Evolutionary conservation across 192 early-diverging fungal genomes (phyloP).

Genomic region (Mortierella alpina): DNA sequence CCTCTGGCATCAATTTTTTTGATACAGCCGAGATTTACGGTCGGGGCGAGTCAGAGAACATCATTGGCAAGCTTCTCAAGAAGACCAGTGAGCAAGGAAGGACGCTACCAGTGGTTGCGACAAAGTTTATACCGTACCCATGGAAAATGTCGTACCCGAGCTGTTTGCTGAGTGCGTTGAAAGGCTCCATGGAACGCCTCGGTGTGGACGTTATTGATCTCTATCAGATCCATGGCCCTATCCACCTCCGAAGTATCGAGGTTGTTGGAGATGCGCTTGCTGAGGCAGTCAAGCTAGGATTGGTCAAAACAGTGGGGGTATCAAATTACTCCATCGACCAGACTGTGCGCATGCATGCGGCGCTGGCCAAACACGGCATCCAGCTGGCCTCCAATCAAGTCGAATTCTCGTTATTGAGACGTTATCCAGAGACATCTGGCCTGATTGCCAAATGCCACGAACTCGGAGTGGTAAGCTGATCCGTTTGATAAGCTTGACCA

Average conservation of each 20-base stretch:
- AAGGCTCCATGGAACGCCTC: constrained; percentile 58
- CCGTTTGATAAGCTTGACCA: no score
- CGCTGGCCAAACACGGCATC: constrained; percentile 55
- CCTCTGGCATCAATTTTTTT: constrained; percentile 56
- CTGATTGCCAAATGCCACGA: constrained; percentile 77
- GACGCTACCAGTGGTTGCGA: constrained; percentile 53
- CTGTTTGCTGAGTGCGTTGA: constrained; percentile 51
- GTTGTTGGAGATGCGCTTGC: constrained; percentile 60
- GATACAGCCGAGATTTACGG: constrained; percentile 66
- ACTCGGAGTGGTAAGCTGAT: constrained; percentile 61
- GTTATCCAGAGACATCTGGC: constrained; percentile 74
- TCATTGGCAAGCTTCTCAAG: constrained; percentile 44
- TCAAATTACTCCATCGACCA: constrained; percentile 61
- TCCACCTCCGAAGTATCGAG: constrained; percentile 58
- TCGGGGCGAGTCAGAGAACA: constrained; percentile 59
- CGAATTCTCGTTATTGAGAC: constrained; percentile 64
- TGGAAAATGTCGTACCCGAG: constrained; percentile 33
- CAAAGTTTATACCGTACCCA: constrained; percentile 60
- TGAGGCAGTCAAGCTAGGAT: constrained; percentile 55
- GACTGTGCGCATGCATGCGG: constrained; percentile 54
- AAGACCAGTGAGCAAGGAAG: constrained; percentile 33
- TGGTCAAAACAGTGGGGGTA: constrained; percentile 62
- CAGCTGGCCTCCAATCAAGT: constrained; percentile 63
- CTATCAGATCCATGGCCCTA: constrained; percentile 64
- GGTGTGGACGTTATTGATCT: constrained; percentile 58